A percentile compares a stretch with the other conserved stretches of the same genome.
Evolutionary conservation across 2,329 filamentous ascomycete species (phyloP).

Genomic region (Epichloe baconii): DNA sequence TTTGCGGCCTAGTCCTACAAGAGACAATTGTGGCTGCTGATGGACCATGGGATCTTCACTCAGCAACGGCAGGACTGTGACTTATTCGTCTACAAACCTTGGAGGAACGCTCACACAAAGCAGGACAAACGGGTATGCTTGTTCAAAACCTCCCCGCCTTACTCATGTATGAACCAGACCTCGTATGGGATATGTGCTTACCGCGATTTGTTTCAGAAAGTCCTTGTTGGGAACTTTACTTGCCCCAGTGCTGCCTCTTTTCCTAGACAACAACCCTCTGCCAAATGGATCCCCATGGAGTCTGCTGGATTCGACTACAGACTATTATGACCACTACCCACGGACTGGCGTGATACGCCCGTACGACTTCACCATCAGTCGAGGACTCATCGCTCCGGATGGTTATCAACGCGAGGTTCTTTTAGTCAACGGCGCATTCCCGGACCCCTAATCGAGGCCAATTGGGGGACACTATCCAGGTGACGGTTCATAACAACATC

Average conservation of each 20-base stretch:
- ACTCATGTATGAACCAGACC: not conserved
- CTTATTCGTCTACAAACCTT: not conserved
- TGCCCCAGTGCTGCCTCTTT: conserved; percentile 26
- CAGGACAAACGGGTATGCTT: conserved; percentile 26
- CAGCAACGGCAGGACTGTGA: not conserved
- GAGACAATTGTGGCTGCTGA: not conserved
- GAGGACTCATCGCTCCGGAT: conserved; percentile 39
- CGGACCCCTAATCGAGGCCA: conserved; percentile 47
- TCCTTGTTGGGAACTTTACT: conserved; percentile 28
- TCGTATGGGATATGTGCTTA: not conserved
- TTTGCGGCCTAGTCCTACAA: not conserved
- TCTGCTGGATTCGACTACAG: conserved; percentile 26
- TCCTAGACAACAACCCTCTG: conserved; percentile 35
- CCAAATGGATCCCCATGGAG: conserved; percentile 42
- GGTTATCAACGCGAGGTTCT: conserved; percentile 41
- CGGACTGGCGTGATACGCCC: conserved; percentile 40
- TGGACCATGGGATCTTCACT: not conserved
- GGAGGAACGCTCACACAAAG: conserved; percentile 16
- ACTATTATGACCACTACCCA: conserved; percentile 36
- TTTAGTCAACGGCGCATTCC: conserved; percentile 51
- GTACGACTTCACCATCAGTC: conserved; percentile 40
- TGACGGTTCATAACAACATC: conserved; percentile 59
- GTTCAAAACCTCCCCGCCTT: not conserved
- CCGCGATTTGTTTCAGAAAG: conserved; percentile 12
- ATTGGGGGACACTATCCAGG: conserved; percentile 51